A percentile compares a stretch with the other conserved stretches of the same genome.
These are phyloP conservation scores for Capronia epimyces DNA, from an alignment of 2,329 filamentous ascomycete species.

Conservation along the genomic window DNA sequence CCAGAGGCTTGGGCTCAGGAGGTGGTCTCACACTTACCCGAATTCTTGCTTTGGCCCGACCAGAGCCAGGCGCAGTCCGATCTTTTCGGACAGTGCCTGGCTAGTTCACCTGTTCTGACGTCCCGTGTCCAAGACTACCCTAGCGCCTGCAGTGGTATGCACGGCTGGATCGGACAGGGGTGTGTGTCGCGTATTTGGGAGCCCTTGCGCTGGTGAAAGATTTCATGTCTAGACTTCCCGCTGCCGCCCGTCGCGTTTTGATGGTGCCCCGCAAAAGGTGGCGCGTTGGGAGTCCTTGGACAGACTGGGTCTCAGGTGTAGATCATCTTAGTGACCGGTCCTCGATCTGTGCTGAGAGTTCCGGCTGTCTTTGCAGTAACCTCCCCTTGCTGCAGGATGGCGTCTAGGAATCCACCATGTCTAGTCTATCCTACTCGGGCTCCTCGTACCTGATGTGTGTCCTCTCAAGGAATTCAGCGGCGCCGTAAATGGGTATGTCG, in stretches of 20 bases:
- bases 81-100: neutral
- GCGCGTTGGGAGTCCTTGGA: neutral
- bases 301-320: constrained; percentile 3
- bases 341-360: constrained; percentile 13
- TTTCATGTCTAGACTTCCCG: constrained; percentile 13
- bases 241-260: constrained; percentile 8
- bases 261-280: constrained; percentile 4
- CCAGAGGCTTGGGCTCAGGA: neutral
- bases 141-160: constrained; percentile 7
- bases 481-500: constrained; percentile 10
- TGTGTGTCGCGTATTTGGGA: neutral
- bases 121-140: neutral
- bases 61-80: neutral
- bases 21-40: constrained; percentile 4
- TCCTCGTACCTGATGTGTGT: constrained; percentile 18
- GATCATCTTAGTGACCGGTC: constrained; percentile 4
- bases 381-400: constrained; percentile 21
- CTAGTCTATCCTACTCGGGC: constrained; percentile 13
- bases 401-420: constrained; percentile 7
- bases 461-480: constrained; percentile 21
- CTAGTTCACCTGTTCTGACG: neutral
- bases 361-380: constrained; percentile 6
- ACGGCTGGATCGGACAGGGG: constrained; percentile 8
- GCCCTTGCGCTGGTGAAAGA: constrained; percentile 12
- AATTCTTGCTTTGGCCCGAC: constrained; percentile 2